Evolutionary conservation across 2,329 filamentous ascomycete genomes (phyloP), one percentile per base, ranked within the genome.

Genomic region (Penicillium psychrosexuale): DNA sequence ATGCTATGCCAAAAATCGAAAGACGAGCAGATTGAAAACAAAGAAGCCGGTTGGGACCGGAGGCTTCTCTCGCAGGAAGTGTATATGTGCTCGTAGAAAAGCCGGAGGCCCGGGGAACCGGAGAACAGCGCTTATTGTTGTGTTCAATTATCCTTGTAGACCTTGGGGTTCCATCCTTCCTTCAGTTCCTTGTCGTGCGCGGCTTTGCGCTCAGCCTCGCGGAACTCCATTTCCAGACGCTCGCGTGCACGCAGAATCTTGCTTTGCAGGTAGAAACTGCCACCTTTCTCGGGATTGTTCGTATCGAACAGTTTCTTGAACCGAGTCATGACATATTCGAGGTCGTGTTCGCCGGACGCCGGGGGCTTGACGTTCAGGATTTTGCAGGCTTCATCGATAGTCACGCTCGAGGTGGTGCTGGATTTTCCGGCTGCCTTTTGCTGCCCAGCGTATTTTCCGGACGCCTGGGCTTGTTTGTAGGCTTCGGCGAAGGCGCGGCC

Each of bases 251-350:
- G 82, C 65, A 97, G 77, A 52, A 99, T 85, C 78, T 99, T 99
- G 81, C 93, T 97, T 77, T 99, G 94, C 46, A 99, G 81, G 75
- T 99, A 99, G 77, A 99, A 99, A 68, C 91, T 97, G 50, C 94
- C 94, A 34, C 94, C 94, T 70, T 96, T 96, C 75, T 95, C 82
- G 11, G 94, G 93, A 62, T 99, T 90, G 77, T 99, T 99, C 65
- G 84, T 79, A 75, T 99, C 94, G 72, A 97, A 99, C 45, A 99
- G 79, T 61, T 88, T 86, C 84, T 97, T 97, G 82, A 97, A 99
- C 51, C 91, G 83, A 65, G 88, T 85, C 76, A 89, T 87, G 52
- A 96, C 86, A 62, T 88, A 82, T 66, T 92, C 89, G 72, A 92
- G 79, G 71, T 92, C 89, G 56, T 87, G 82, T 71, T 91, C 82